Percentiles rank a stretch among this genome's conserved stretches.
These are phyloP conservation scores for Leptomonas pyrrhocoris DNA, from an alignment of 208 protist genomes.

Conservation along the genomic window DNA sequence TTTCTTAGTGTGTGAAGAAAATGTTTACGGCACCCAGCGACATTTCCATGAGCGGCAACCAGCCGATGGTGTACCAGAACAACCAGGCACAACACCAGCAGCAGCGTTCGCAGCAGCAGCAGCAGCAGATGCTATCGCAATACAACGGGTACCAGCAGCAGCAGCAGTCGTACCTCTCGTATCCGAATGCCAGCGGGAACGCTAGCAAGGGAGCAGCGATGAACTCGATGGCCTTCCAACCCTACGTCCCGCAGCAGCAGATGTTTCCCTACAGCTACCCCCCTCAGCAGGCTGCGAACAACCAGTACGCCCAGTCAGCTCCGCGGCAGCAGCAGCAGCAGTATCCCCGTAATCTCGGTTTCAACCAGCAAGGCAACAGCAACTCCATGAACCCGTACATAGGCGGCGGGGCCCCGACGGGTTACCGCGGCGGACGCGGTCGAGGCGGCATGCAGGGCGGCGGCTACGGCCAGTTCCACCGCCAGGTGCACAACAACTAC, in stretches of 20 bases:
- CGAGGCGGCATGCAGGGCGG: constrained; percentile 26
- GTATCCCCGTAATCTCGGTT: constrained; percentile 20
- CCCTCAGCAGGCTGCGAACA: constrained; percentile 10
- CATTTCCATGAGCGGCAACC: constrained; percentile 36
- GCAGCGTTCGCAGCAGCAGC: constrained; percentile 6
- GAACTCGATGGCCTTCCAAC: constrained; percentile 22
- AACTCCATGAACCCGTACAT: constrained; percentile 33
- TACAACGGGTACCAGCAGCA: constrained; percentile 23
- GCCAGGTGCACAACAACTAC: constrained; percentile 51
- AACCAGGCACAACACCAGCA: constrained; percentile 24
- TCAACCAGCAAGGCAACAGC: constrained; percentile 32
- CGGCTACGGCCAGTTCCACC: constrained; percentile 29
- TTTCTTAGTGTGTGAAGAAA: constrained; percentile 8
- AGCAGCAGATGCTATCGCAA: constrained; percentile 24
- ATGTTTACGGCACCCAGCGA: constrained; percentile 42
- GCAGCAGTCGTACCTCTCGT: constrained; percentile 29
- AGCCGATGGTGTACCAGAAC: constrained; percentile 41
- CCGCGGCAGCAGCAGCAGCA: constrained; percentile 15
- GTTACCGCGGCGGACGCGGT: constrained; percentile 21
- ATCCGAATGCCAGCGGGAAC: constrained; percentile 21
- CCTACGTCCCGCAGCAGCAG: constrained; percentile 33
- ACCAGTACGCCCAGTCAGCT: constrained; percentile 21
- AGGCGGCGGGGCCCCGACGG: neutral
- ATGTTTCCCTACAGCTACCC: constrained; percentile 40
- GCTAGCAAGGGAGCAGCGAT: constrained; percentile 14